Percentiles rank a stretch among this genome's conserved stretches.
Conservation (phyloP, 805 yeast genomes). For the Yarrowia deformans region DNA sequence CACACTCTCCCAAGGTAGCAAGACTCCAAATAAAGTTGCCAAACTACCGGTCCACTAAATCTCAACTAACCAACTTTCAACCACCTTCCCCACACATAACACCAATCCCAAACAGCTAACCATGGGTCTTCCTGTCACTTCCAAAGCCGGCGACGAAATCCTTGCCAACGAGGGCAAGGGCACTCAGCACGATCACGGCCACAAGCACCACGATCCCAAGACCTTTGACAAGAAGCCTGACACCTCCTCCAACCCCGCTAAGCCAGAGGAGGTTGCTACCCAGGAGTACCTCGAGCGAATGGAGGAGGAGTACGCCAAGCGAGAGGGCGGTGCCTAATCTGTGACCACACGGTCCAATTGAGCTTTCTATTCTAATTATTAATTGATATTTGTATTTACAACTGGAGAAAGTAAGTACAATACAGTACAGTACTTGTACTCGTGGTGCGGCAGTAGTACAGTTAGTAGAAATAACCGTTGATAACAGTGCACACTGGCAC, state of each 20-base stretch:
- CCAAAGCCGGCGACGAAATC: slow-evolving; percentile 12
- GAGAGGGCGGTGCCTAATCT: slow-evolving; percentile 48
- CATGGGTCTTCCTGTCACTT: slow-evolving; percentile 31
- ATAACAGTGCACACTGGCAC: too few species aligned
- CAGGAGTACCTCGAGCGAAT: slow-evolving; percentile 46
- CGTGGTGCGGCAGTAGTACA: too few species aligned
- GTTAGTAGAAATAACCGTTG: too few species aligned
- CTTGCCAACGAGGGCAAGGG: slow-evolving; percentile 25
- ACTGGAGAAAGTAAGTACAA: too few species aligned
- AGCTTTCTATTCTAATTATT: neutral
- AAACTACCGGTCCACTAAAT: neutral
- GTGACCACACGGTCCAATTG: neutral
- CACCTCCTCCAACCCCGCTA: slow-evolving; percentile 14
- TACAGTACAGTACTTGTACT: too few species aligned
- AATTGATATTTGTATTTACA: neutral
- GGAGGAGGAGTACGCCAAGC: slow-evolving; percentile 58
- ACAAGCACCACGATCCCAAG: slow-evolving; percentile 25
- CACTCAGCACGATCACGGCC: slow-evolving; percentile 5
- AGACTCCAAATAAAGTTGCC: slow-evolving; percentile 11
- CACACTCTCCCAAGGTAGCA: slow-evolving; percentile 4
- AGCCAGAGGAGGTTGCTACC: slow-evolving; percentile 42
- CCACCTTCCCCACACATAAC: neutral
- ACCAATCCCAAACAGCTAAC: neutral
- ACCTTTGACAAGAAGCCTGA: slow-evolving; percentile 21
- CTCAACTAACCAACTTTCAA: neutral